A percentile compares a stretch with the other conserved stretches of the same genome.
Evolutionary conservation across 176 grass and related monocot species (phyloP).

Genomic region (Hsuehochloa calcarea): DNA sequence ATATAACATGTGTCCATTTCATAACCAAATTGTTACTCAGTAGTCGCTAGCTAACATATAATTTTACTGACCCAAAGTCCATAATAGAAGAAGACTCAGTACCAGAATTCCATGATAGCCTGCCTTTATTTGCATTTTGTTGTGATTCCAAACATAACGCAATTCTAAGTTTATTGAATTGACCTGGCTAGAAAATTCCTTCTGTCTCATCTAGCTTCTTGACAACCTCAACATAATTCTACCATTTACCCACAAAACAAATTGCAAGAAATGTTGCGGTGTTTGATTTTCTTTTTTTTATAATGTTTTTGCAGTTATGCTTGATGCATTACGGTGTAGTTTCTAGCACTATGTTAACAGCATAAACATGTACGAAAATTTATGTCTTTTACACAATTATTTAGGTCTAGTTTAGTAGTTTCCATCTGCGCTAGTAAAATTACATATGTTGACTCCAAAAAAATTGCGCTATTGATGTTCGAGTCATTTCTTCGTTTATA

Average conservation of each 20-base stretch:
- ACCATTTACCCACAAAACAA: neutral
- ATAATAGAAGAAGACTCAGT: neutral
- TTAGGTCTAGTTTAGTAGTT: neutral
- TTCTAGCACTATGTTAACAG: neutral
- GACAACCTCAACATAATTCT: neutral
- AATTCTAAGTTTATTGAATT: conserved; percentile 11
- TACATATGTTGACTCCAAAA: neutral
- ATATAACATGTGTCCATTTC: neutral
- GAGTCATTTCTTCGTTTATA: conserved; percentile 9
- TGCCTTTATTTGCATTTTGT: neutral
- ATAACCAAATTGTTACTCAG: neutral
- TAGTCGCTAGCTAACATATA: neutral
- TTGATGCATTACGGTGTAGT: neutral
- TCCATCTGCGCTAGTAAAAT: neutral
- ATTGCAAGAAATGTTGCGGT: neutral
- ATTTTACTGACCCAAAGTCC: neutral
- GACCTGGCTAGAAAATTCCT: neutral
- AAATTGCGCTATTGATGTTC: conserved; percentile 10
- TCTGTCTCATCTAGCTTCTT: neutral
- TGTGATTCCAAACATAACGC: neutral
- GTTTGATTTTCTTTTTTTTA: neutral
- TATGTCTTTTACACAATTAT: neutral
- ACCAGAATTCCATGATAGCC: neutral
- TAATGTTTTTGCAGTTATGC: neutral
- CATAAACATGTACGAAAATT: neutral